Evolutionary conservation across 2,329 filamentous ascomycete genomes (phyloP).

Genomic region (Mariannaea elegans): DNA sequence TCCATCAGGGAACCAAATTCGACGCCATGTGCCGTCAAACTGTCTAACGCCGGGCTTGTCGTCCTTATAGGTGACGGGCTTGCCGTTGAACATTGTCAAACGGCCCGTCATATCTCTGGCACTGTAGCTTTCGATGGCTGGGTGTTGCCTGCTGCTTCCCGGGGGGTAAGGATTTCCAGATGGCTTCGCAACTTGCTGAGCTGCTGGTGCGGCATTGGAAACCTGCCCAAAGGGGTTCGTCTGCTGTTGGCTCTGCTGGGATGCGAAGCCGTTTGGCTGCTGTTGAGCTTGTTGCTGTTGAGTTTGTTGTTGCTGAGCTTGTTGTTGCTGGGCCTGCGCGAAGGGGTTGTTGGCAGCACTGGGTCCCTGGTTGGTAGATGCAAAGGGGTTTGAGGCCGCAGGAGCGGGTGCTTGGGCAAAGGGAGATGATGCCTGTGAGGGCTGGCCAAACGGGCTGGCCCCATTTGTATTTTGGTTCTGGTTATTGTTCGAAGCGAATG

Average conservation of each 20-base stretch:
- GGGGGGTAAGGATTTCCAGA: conserved; percentile 54
- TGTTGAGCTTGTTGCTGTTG: conserved; percentile 13
- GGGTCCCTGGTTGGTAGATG: conserved; percentile 26
- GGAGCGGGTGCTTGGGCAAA: conserved; percentile 33
- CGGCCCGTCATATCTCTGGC: conserved; percentile 52
- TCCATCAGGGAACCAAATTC: conserved; percentile 79
- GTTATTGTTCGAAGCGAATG: conserved; percentile 31
- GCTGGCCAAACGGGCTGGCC: conserved; percentile 41
- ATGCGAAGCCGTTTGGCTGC: conserved; percentile 34
- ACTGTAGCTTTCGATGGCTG: conserved; percentile 54
- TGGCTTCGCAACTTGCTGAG: conserved; percentile 16
- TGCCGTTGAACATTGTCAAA: conserved; percentile 70
- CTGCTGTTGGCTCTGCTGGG: conserved; percentile 31
- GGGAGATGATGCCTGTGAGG: conserved; percentile 31
- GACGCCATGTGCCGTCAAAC: conserved; percentile 65
- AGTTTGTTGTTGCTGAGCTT: no score
- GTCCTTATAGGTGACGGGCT: conserved; percentile 66
- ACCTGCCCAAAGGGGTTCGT: conserved; percentile 40
- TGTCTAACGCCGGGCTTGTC: conserved; percentile 58
- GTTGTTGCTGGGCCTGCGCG: conserved; percentile 36
- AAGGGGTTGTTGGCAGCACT: conserved; percentile 39
- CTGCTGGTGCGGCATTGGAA: conserved; percentile 25
- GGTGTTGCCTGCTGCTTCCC: conserved; percentile 55
- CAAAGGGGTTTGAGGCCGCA: conserved; percentile 42
- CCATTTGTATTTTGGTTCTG: conserved; percentile 28